These are phyloP conservation scores for Agaricales sp. DNA, from an alignment of 1,284 basidiomycete species.

Conservation along the genomic window DNA sequence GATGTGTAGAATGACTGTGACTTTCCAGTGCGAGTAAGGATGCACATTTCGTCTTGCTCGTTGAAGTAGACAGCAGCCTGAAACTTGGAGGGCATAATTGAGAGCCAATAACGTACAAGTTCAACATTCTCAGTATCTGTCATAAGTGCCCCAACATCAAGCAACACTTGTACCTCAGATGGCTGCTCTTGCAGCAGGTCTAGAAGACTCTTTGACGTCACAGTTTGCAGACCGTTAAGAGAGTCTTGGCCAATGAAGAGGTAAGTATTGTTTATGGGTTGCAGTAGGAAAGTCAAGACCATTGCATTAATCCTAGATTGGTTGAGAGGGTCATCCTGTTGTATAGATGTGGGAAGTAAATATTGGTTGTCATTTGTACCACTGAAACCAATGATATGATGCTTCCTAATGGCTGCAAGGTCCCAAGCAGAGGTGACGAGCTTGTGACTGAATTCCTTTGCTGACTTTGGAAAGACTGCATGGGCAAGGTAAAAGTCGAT, in stretches of 20 bases:
- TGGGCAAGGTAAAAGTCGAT: conserved; percentile 40
- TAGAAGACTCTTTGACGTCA: conserved; percentile 14
- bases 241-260: background rate
- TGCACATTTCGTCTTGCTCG: conserved; percentile 29
- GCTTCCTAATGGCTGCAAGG: conserved; percentile 26
- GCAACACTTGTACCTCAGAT: conserved; percentile 31
- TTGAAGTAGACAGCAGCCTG: conserved; percentile 39
- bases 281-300: conserved; percentile 34
- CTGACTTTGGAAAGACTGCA: conserved; percentile 37
- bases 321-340: conserved; percentile 28
- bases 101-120: conserved; percentile 33
- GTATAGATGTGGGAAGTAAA: conserved; percentile 35
- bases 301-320: conserved; percentile 40
- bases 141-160: conserved; percentile 51
- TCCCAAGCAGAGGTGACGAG: conserved; percentile 44
- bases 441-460: conserved; percentile 37
- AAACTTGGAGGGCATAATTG: conserved; percentile 14
- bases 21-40: conserved; percentile 28
- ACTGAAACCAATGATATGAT: conserved; percentile 41
- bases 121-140: conserved; percentile 35
- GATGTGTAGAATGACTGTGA: conserved; percentile 31
- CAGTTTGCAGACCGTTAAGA: background rate
- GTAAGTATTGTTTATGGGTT: conserved; percentile 32
- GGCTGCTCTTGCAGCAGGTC: conserved; percentile 20
- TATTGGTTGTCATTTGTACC: conserved; percentile 46